Evolutionary conservation across 805 yeast species (phyloP).

Genomic region (Candida nonsorbophila): DNA sequence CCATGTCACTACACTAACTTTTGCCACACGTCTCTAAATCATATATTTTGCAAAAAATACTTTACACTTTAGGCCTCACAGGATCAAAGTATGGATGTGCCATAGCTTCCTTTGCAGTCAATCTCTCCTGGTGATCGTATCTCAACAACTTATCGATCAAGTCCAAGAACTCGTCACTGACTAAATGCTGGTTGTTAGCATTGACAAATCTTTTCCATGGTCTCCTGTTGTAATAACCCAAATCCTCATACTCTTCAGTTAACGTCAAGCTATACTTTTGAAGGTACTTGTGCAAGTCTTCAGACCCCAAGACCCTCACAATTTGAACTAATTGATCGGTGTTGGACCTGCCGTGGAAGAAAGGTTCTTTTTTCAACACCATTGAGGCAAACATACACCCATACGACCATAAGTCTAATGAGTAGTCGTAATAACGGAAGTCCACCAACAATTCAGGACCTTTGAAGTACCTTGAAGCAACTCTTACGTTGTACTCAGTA

Average conservation of each 20-base stretch:
- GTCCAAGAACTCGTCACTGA: slow-evolving; percentile 56
- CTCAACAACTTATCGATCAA: slow-evolving; percentile 67
- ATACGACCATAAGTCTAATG: slow-evolving; percentile 84
- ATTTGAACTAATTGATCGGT: slow-evolving; percentile 90
- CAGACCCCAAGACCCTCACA: slow-evolving; percentile 82
- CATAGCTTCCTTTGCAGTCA: slow-evolving; percentile 88
- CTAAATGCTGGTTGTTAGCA: slow-evolving; percentile 46
- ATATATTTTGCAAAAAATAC: not conserved
- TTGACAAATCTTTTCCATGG: slow-evolving; percentile 64
- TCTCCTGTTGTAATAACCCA: slow-evolving; percentile 61
- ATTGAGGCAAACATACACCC: slow-evolving; percentile 92
- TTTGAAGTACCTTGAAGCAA: slow-evolving; percentile 86
- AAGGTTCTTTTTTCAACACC: slow-evolving; percentile 84
- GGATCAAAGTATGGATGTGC: slow-evolving; percentile 58
- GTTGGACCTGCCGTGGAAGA: slow-evolving; percentile 87
- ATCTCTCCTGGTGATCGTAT: slow-evolving; percentile 83
- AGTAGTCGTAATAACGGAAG: slow-evolving; percentile 78
- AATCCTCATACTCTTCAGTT: slow-evolving; percentile 74
- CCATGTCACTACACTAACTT: not conserved
- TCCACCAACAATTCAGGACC: slow-evolving; percentile 89
- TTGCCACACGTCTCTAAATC: not conserved
- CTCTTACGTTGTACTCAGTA: slow-evolving; percentile 85
- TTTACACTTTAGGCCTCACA: slow-evolving; percentile 7
- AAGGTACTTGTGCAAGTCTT: slow-evolving; percentile 62
- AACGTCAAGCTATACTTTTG: slow-evolving; percentile 64